A percentile compares a stretch with the other conserved stretches of the same genome.
These are phyloP conservation scores for Plasmodium relictum DNA, from an alignment of 169 alveolate species.

Conservation along the genomic window DNA sequence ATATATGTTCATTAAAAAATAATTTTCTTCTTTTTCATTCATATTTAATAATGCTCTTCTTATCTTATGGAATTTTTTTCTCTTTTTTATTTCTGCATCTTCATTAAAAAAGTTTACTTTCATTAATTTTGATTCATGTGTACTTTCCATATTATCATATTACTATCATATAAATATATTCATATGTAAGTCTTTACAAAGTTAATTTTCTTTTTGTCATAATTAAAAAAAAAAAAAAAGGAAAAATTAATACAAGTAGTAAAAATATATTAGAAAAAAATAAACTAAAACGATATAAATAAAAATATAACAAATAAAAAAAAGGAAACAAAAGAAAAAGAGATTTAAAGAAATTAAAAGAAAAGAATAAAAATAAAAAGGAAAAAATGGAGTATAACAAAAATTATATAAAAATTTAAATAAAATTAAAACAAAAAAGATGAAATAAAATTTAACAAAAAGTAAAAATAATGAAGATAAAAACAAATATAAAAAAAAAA, in stretches of 20 bases:
- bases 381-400: background rate
- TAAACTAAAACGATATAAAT: background rate
- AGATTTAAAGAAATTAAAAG: too few species aligned
- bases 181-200: background rate
- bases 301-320: background rate
- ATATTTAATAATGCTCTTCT: conserved; percentile 42
- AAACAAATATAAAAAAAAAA: conserved; percentile 15
- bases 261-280: background rate
- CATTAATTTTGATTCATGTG: conserved; percentile 14
- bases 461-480: conserved; percentile 2
- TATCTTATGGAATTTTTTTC: conserved; percentile 11
- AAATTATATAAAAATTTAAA: conserved; percentile 9
- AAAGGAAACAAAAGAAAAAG: too few species aligned
- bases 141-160: conserved; percentile 32
- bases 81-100: conserved; percentile 14
- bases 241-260: too few species aligned
- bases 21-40: conserved; percentile 35
- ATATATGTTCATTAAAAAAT: conserved; percentile 49
- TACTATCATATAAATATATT: conserved; percentile 1
- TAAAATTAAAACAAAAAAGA: too few species aligned
- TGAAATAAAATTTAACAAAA: background rate
- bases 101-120: conserved; percentile 1
- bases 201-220: conserved; percentile 3
- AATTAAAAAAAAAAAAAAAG: conserved; percentile 4
- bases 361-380: background rate